Conservation (phyloP, 305 asterid genomes). For the Fraxinus ornus region DNA sequence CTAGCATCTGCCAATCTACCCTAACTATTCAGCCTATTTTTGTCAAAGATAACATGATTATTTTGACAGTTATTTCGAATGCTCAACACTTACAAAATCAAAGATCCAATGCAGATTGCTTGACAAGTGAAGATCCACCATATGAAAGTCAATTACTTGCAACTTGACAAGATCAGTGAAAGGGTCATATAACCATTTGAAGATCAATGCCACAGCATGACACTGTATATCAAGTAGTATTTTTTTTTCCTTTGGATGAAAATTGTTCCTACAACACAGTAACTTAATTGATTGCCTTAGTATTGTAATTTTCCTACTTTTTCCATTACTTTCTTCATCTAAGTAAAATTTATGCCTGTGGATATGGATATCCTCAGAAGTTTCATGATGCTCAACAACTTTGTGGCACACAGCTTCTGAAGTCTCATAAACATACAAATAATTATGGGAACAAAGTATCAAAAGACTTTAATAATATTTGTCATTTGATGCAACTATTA, state of each 20-base stretch:
- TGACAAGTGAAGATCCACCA: neutral
- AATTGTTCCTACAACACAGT: neutral
- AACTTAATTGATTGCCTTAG: neutral
- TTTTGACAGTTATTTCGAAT: neutral
- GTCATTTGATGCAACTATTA: neutral
- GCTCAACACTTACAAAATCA: neutral
- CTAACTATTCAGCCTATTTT: neutral
- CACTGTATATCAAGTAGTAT: neutral
- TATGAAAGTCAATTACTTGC: neutral
- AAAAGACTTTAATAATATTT: neutral
- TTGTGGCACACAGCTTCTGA: neutral
- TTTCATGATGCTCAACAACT: neutral
- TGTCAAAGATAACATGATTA: neutral
- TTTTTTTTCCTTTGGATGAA: neutral
- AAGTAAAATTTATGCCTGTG: neutral
- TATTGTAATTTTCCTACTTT: neutral
- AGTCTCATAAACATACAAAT: neutral
- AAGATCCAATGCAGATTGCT: neutral
- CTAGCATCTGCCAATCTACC: neutral
- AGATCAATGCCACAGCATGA: neutral
- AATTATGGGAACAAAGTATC: neutral
- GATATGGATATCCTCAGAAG: neutral
- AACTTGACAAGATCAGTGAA: neutral
- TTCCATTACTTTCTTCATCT: neutral
- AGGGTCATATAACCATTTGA: neutral